Evolutionary conservation across 2,329 filamentous ascomycete genomes (phyloP), one percentile per base, ranked within the genome.

Genomic region (Niveomyces coronatus): DNA sequence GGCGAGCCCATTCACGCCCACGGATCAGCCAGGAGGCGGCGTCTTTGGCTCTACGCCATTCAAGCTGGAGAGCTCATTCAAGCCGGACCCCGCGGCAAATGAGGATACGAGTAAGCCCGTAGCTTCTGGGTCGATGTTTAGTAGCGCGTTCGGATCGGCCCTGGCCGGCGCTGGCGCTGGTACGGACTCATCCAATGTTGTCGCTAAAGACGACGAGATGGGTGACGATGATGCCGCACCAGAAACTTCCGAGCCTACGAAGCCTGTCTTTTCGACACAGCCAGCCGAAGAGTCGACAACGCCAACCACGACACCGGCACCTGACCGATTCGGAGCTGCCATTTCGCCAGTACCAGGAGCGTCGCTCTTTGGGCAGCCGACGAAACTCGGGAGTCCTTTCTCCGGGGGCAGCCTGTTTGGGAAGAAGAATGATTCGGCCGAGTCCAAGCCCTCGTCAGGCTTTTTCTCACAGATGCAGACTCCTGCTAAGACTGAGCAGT

Each of bases 21-120:
- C 54, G 35, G 49, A 53, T 14, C 54, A 57, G 22, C 40, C 57
- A 33, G 24, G 53, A 39, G 23, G 57, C 54, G 49, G 40, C 35
- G 53, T 44, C 7, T 70, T 74, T 49, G 68, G 65, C 18, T 67
- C 67, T n/a, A 58, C 63, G 13, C 69, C 73, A 1, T 85, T 85
- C 60, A 80, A 82, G 47, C 63, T 85, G 13, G 70, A 71, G 27
- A 79, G 75, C 20, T 78, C 74, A 2, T 86, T 85, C 60, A 76
- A 78, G 49, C 67, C 69, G 8, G 79, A 84, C 46, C 68, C 72
- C 5, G 67, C 68, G 31, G 66, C 72, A 1, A 76, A 75, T 41
- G 70, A 82, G 17, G 74, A 80, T 41, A 58, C 68, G 24, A 65
- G 70, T 8, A 72, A 71, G 44, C 61, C 70, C 13, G 53, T 56